phyloP scores from a whole-genome alignment of 2,329 filamentous ascomycete genomes.

The Helotiales sp. region DNA sequence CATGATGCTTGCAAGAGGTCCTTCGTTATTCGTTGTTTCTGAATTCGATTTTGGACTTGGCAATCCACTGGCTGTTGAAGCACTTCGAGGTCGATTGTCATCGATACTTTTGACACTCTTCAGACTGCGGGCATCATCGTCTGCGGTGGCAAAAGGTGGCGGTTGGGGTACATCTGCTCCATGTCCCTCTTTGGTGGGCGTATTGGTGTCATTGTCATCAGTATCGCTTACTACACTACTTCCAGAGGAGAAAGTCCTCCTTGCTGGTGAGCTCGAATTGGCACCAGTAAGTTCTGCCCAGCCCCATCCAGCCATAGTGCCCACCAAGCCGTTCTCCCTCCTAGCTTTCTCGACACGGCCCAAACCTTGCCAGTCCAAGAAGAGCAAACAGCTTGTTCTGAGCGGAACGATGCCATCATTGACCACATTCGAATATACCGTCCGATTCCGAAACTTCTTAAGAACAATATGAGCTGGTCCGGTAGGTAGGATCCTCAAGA shows the following conservation, averaged over 20 bases:
- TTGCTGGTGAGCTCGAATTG: constrained; percentile 42
- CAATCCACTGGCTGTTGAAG: neutral
- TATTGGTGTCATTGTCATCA: constrained; percentile 37
- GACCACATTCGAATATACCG: constrained; percentile 94
- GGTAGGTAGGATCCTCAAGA: constrained; percentile 85
- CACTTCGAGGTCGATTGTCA: constrained; percentile 24
- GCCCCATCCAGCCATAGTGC: constrained; percentile 89
- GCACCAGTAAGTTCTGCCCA: constrained; percentile 87
- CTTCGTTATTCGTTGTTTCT: constrained; percentile 41
- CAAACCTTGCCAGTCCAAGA: constrained; percentile 93
- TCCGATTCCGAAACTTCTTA: constrained; percentile 85
- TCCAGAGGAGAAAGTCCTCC: constrained; percentile 25
- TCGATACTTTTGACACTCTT: constrained; percentile 41
- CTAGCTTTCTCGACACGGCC: constrained; percentile 93
- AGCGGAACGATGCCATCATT: constrained; percentile 97
- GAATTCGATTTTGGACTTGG: constrained; percentile 15
- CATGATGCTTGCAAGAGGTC: constrained; percentile 56
- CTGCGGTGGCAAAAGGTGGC: constrained; percentile 60
- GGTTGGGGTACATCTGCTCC: constrained; percentile 68
- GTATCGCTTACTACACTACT: constrained; percentile 23
- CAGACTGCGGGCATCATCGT: constrained; percentile 64
- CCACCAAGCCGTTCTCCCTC: constrained; percentile 86
- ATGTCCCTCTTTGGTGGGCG: constrained; percentile 42
- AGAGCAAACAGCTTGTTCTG: constrained; percentile 92
- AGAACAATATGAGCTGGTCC: constrained; percentile 87